A percentile compares a stretch with the other conserved stretches of the same genome.
These are phyloP conservation scores for Craspedostauros australis DNA, from an alignment of 108 stramenopile genomes.

Conservation along the genomic window DNA sequence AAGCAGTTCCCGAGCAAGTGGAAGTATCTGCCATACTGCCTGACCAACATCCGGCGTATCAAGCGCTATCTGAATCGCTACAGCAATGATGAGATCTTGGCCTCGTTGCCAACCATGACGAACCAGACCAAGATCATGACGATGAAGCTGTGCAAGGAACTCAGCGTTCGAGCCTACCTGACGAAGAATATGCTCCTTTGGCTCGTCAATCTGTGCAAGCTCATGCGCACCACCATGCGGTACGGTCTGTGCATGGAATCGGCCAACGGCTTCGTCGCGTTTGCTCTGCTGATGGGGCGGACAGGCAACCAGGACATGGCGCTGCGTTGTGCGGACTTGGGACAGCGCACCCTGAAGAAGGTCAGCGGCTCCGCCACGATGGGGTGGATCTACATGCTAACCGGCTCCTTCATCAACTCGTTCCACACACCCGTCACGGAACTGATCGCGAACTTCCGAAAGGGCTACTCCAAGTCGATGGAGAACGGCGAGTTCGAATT, in stretches of 20 bases:
- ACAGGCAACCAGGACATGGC: no score
- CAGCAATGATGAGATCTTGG: constrained; percentile 19
- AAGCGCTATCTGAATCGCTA: constrained; percentile 6
- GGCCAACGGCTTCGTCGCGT: constrained; percentile 19
- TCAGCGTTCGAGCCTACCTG: constrained; percentile 9
- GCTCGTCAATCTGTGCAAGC: constrained; percentile 7
- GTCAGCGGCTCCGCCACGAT: no score
- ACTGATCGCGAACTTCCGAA: no score
- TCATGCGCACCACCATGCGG: constrained; percentile 16
- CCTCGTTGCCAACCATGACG: background rate
- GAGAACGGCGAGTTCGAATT: constrained; percentile 22
- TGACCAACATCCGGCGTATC: no score
- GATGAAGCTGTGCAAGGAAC: constrained; percentile 15
- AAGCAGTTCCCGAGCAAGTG: constrained; percentile 10
- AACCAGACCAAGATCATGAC: constrained; percentile 5
- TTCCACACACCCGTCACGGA: no score
- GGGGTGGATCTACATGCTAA: no score
- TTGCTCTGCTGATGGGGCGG: constrained; percentile 11
- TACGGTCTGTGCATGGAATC: constrained; percentile 13
- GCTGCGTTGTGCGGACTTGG: no score
- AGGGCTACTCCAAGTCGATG: constrained; percentile 10
- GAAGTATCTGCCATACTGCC: background rate
- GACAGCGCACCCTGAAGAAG: no score
- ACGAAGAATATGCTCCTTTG: constrained; percentile 4
- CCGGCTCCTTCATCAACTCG: no score